Evolutionary conservation across 192 early-diverging fungal genomes (phyloP).

Genomic region (Gryganskiella cystojenkinii): DNA sequence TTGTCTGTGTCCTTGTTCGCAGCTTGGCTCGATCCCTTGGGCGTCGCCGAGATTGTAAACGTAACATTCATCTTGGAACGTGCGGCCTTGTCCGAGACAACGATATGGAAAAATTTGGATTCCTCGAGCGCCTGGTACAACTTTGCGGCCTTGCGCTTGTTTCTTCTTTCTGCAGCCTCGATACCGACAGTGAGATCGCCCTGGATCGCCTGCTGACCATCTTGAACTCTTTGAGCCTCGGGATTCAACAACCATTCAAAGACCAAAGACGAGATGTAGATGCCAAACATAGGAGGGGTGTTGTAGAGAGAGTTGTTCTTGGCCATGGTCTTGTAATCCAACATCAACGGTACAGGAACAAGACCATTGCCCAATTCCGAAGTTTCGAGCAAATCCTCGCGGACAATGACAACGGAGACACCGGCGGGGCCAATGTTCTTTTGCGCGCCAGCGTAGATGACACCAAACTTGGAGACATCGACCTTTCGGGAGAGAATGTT

Average conservation of each 20-base stretch:
- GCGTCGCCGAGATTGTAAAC: conserved; percentile 71
- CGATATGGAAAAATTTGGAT: conserved; percentile 75
- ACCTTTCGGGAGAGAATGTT: conserved; percentile 84
- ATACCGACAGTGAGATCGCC: conserved; percentile 69
- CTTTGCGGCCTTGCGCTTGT: conserved; percentile 72
- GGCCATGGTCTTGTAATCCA: conserved; percentile 88
- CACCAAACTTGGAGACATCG: conserved; percentile 84
- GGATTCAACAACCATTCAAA: conserved; percentile 81
- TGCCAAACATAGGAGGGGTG: conserved; percentile 95
- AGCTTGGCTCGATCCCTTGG: conserved; percentile 18
- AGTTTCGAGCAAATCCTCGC: conserved; percentile 85
- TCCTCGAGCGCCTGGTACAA: conserved; percentile 78
- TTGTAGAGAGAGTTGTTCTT: conserved; percentile 93
- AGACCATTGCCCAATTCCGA: conserved; percentile 39
- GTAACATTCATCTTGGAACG: conserved; percentile 94
- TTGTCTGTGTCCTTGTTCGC: conserved; percentile 43
- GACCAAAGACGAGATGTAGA: conserved; percentile 92
- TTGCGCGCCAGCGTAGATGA: conserved; percentile 97
- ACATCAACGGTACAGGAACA: conserved; percentile 73
- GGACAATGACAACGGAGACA: conserved; percentile 91
- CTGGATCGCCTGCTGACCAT: conserved; percentile 45
- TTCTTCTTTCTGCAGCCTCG: conserved; percentile 69
- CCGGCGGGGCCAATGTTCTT: conserved; percentile 97
- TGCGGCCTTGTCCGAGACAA: conserved; percentile 64
- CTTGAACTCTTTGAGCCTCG: conserved; percentile 27